phyloP scores from a whole-genome alignment of 2,329 filamentous ascomycete species.

The Dothidotthia symphoricarpi region DNA sequence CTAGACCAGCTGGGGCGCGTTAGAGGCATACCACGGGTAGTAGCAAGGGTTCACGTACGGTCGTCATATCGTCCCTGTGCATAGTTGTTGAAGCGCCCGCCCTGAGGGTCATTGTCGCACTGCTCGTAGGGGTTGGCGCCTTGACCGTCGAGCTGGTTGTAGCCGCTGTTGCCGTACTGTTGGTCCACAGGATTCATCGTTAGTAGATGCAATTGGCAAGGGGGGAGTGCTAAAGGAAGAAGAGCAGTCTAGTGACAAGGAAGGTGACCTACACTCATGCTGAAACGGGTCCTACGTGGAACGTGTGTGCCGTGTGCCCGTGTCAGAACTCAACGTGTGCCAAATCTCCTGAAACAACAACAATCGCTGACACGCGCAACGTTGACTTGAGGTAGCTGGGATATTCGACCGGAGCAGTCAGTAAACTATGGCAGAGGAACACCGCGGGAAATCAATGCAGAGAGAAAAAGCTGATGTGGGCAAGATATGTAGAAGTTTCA shows the following conservation, averaged over 20 bases:
- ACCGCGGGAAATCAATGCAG: no score
- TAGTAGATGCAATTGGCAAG: conserved; percentile 11
- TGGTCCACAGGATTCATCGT: conserved; percentile 24
- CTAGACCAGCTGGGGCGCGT: conserved; percentile 49
- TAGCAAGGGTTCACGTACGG: conserved; percentile 25
- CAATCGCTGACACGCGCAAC: conserved; percentile 8
- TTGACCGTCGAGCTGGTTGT: conserved; percentile 43
- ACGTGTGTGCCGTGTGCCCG: conserved; percentile 28
- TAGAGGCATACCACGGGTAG: conserved; percentile 24
- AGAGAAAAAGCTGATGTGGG: no score
- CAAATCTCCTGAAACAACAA: conserved; percentile 38
- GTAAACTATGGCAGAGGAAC: no score
- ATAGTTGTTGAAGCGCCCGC: conserved; percentile 59
- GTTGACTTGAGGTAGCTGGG: no score
- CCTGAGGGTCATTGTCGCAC: conserved; percentile 36
- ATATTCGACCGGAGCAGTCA: no score
- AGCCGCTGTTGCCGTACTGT: conserved; percentile 44
- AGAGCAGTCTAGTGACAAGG: conserved; percentile 10
- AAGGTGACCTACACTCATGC: conserved; percentile 40
- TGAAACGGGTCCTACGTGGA: conserved; percentile 39
- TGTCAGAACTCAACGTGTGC: conserved; percentile 16
- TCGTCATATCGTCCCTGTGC: conserved; percentile 40
- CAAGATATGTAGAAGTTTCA: no score
- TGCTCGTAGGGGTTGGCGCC: conserved; percentile 47
- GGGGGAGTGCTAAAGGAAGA: conserved; percentile 7